phyloP scores from a whole-genome alignment of 306 rosid species.

The Cucurbita argyrosperma region DNA sequence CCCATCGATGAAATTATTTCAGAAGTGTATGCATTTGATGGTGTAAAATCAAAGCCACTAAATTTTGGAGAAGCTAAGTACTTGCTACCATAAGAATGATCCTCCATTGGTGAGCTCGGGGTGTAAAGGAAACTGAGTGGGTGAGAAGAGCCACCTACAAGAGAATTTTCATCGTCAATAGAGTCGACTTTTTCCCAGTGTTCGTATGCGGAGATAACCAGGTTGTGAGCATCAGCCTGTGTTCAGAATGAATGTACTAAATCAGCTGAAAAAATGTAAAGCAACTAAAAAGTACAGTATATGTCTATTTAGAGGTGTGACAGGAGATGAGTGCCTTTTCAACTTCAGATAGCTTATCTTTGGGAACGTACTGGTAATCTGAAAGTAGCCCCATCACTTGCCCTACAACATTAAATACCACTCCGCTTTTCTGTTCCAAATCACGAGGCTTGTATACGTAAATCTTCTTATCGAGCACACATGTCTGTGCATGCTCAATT shows the following conservation, averaged over 20 bases:
- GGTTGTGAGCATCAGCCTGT: constrained; percentile 61
- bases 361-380: constrained; percentile 45
- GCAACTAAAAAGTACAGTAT: constrained; percentile 6
- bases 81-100: constrained; percentile 50
- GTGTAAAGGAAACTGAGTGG: constrained; percentile 26
- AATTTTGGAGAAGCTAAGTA: constrained; percentile 39
- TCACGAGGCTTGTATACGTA: constrained; percentile 29
- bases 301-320: constrained; percentile 4
- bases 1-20: constrained; percentile 69
- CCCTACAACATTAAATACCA: constrained; percentile 79
- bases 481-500: constrained; percentile 85
- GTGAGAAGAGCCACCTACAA: constrained; percentile 29
- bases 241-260: constrained; percentile 3
- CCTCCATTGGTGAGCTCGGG: constrained; percentile 41
- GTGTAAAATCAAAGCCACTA: constrained; percentile 47
- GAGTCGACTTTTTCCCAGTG: constrained; percentile 34
- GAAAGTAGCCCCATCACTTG: constrained; percentile 59
- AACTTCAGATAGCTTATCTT: constrained; percentile 63
- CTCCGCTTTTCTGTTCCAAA: constrained; percentile 50
- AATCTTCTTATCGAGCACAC: constrained; percentile 39
- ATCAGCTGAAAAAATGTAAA: constrained; percentile 4
- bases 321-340: constrained; percentile 53
- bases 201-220: constrained; percentile 48
- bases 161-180: constrained; percentile 54
- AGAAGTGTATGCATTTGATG: constrained; percentile 46